Base-by-base conservation (phyloP, 768 basidiomycete genomes). In the Cyclocybe aegerita region DNA sequence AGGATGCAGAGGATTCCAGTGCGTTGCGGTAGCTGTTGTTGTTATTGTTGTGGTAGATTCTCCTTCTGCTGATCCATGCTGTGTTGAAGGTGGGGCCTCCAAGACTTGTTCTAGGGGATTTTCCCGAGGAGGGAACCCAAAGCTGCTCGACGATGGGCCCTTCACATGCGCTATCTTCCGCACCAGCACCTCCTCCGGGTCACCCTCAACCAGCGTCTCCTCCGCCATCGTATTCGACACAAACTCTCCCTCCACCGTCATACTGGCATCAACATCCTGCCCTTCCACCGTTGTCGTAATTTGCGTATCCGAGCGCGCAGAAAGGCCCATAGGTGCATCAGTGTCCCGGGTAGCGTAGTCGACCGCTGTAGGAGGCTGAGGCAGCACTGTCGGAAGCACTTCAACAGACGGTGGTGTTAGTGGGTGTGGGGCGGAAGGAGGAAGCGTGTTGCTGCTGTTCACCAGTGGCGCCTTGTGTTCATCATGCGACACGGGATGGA, bases 141-240 rank as follows among this genome's bases (percentile, higher is more conserved):
- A 37, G 31, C 54, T 58, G 46, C 58, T 59, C 34, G 54, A 39
- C 31, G 61, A 60, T 7, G 48, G 49, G 9, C 53, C 52, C 16
- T 59, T 61, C 29, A 52, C 57, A 39, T 60, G 53, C 17, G 55
- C 57, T 39, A 53, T 15, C 14, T 53, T 54, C 35, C 50, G 49
- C 16, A 29, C 52, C 38, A 56, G 57, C 38, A 49, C 53, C 12
- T 56, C 59, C 17, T 52, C 56, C 33, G 15, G 37, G 32, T 23
- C 32, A 39, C 55, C 62, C 17, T 49, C 65, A 7, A 66, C 62
- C 46, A 65, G 43, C 1, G 64, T 66, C 36, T 51, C 56, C 38
- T 68, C 67, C 15, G 62, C 60, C 41, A 61, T 34, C 31, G 55
- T 56, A 16, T 46, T 51, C 35, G 47, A 55, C 32, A 43, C 55